phyloP scores from a whole-genome alignment of 2,329 filamentous ascomycete species.

The Pseudogymnoascus sp. region DNA sequence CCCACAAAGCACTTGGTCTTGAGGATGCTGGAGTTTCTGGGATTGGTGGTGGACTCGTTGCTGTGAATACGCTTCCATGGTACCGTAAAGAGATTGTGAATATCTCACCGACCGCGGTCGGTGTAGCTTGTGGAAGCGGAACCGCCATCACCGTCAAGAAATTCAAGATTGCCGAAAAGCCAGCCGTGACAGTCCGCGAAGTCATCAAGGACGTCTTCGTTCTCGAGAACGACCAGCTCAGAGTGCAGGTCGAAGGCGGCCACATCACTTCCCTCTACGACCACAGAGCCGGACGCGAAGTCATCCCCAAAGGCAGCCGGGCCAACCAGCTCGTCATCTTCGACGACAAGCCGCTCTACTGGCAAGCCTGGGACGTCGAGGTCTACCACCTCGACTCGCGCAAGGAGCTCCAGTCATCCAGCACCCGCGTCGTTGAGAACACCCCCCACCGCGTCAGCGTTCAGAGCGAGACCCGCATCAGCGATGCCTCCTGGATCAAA shows the following conservation, averaged over 20 bases:
- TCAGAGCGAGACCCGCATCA: constrained; percentile 77
- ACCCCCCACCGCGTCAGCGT: constrained; percentile 72
- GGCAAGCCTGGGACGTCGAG: constrained; percentile 97
- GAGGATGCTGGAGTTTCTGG: constrained; percentile 34
- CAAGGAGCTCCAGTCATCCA: constrained; percentile 59
- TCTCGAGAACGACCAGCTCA: constrained; percentile 68
- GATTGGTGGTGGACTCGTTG: constrained; percentile 44
- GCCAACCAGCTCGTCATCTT: constrained; percentile 91
- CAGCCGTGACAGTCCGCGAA: constrained; percentile 45
- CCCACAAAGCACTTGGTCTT: constrained; percentile 60
- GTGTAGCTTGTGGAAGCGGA: constrained; percentile 48
- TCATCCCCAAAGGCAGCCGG: constrained; percentile 64
- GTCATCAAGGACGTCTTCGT: constrained; percentile 57
- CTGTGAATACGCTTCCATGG: constrained; percentile 85
- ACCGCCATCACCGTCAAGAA: constrained; percentile 42
- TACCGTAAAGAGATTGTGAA: constrained; percentile 64
- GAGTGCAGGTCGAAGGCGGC: constrained; percentile 64
- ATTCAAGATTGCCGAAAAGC: constrained; percentile 39
- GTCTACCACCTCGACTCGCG: constrained; percentile 88
- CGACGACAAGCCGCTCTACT: constrained; percentile 94
- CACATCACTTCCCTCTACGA: constrained; percentile 81
- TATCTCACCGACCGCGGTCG: constrained; percentile 44
- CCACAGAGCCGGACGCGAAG: constrained; percentile 60
- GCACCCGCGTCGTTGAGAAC: constrained; percentile 62
- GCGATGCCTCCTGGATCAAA: constrained; percentile 74